Conservation (phyloP, 2,329 filamentous ascomycete species). For the Penicillium sumatraense region DNA sequence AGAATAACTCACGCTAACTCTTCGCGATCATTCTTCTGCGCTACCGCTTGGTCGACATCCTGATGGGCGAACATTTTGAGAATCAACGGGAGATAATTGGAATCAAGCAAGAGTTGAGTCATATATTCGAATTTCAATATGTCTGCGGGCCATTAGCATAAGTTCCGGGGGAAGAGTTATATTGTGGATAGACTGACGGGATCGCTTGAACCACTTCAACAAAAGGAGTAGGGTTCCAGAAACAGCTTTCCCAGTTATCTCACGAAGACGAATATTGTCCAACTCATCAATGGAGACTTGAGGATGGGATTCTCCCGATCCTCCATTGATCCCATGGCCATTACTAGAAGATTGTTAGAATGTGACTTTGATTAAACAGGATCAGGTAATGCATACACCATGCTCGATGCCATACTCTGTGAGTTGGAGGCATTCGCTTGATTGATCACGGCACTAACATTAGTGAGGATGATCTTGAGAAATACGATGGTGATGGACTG, state of each 20-base stretch:
- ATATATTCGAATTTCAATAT: constrained; percentile 95
- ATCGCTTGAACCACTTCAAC: constrained; percentile 94
- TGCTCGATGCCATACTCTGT: constrained; percentile 51
- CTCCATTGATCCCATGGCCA: constrained; percentile 33
- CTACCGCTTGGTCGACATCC: constrained; percentile 87
- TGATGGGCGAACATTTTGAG: constrained; percentile 93
- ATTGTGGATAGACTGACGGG: constrained; percentile 66
- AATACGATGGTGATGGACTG: constrained; percentile 94
- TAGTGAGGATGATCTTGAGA: constrained; percentile 82
- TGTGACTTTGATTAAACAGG: neutral
- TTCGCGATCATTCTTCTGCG: constrained; percentile 79
- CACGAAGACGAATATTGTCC: constrained; percentile 78
- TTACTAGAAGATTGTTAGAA: constrained; percentile 25
- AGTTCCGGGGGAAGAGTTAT: neutral
- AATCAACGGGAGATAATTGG: constrained; percentile 90
- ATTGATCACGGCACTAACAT: constrained; percentile 83
- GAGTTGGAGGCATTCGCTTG: constrained; percentile 53
- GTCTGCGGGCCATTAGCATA: constrained; percentile 58
- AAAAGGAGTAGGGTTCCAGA: constrained; percentile 87
- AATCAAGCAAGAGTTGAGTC: constrained; percentile 89
- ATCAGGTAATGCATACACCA: constrained; percentile 50
- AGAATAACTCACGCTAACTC: constrained; percentile 71
- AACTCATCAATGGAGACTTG: constrained; percentile 69
- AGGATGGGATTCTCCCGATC: constrained; percentile 31
- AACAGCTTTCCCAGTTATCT: constrained; percentile 88